Evolutionary conservation across 371 early-diverging fungal species (phyloP).

Genomic region (Nematocida sp.): DNA sequence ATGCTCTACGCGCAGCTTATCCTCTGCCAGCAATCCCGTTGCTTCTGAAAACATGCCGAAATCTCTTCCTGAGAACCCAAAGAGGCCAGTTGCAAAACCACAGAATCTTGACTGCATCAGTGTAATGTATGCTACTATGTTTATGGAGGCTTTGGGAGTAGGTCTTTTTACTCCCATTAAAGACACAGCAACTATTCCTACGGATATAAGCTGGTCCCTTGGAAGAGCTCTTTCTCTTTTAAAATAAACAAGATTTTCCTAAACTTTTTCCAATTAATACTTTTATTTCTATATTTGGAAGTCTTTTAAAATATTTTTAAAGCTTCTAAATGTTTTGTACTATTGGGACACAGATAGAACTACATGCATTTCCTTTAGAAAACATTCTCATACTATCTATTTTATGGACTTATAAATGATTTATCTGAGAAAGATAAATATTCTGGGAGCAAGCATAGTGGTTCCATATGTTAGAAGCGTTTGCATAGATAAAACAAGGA

Average conservation of each 20-base stretch:
- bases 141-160: slow-evolving; percentile 39
- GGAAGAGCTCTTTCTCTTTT: slow-evolving; percentile 44
- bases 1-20: not conserved
- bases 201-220: slow-evolving; percentile 47
- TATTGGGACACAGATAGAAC: not conserved
- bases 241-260: slow-evolving; percentile 6
- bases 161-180: slow-evolving; percentile 45
- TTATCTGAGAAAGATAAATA: not conserved
- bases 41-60: not conserved
- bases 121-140: slow-evolving; percentile 39
- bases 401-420: not conserved
- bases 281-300: not conserved
- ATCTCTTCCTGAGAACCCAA: not conserved
- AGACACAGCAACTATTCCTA: slow-evolving; percentile 18
- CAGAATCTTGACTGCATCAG: slow-evolving; percentile 9
- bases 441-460: not conserved
- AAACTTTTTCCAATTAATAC: not conserved
- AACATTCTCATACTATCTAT: not conserved
- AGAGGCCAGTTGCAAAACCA: not conserved
- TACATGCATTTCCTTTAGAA: not conserved
- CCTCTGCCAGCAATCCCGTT: not conserved
- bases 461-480: not conserved
- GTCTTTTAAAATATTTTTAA: not conserved
- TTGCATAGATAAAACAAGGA: not conserved
- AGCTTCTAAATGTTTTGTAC: not conserved